Base-by-base conservation (phyloP, 1,284 basidiomycete species). In the Phellinidium pouzarii region DNA sequence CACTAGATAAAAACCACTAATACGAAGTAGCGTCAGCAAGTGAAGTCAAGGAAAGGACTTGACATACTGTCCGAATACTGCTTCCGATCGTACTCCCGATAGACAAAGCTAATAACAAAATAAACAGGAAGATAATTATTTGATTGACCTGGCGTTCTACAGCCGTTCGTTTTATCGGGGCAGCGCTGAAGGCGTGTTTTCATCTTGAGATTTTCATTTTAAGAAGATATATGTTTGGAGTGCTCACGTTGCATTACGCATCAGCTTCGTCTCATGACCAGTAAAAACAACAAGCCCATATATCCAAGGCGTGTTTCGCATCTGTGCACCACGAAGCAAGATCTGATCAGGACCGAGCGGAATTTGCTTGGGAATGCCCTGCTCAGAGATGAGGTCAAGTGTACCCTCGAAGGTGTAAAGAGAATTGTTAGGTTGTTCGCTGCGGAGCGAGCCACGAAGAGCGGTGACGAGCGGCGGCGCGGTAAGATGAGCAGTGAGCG, bases 191-290 rank as follows among this genome's bases (percentile, higher is more conserved):
- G 23, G 17, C 19, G 43, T 22, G 48, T 38, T 43, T 43, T 54
- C 36, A 56, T n/a, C n/a, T n/a, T n/a, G n/a, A n/a, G n/a, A n/a
- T n/a, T n/a, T 45, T 40, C 37, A 9, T 4, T 38, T 38, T 58
- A 52, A 48, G 42, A 38, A 44, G 4, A 12, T 20, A n/a, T 34
- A 20, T 23, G 9, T 27, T 12, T 26, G 3, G 9, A 2, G 6
- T 7, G 76, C 88, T 71, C 64, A 92, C 89, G 95, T 98, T 40
- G 87, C 86, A 60, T 89, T 99, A 53, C 92, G 80, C 93, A 99
- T 95, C 42, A 99, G 71, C 70, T 99, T 99, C 26, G 96, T 99
- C 71, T 99, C 94, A 64, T 99, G 95, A 0, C 96, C 96, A 0
- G 93, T 97, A 62, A 95, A 98, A 26, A 98, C 89, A 29, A 88